phyloP scores from a whole-genome alignment of 108 stramenopile species.

The Heterococcus sp. region DNA sequence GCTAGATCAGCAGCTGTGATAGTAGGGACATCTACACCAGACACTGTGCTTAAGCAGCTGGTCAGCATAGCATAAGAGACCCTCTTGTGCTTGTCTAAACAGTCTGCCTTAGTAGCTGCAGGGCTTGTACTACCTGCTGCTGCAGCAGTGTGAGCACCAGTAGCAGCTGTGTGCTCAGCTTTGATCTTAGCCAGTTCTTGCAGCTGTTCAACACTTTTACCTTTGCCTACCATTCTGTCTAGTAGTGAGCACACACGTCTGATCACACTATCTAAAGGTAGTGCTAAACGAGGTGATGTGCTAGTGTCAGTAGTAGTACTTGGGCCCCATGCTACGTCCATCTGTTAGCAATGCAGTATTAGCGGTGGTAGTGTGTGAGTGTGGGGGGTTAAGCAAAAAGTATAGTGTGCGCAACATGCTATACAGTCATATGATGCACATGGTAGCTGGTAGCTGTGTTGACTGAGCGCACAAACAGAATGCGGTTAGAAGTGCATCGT shows the following conservation, averaged over 20 bases:
- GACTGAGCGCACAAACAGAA: too few relatives aligned
- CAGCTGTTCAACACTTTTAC: background rate
- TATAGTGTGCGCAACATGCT: too few relatives aligned
- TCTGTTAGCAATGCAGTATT: background rate
- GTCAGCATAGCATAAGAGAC: constrained; percentile 8
- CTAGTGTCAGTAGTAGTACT: constrained; percentile 14
- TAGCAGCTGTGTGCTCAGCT: background rate
- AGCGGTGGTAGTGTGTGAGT: background rate
- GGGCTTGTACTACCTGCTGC: background rate
- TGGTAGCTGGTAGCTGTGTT: too few relatives aligned
- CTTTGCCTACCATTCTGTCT: constrained; percentile 26
- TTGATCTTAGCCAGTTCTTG: background rate
- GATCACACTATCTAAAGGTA: constrained; percentile 23
- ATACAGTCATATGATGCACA: too few relatives aligned
- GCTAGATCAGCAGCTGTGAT: constrained; percentile 17
- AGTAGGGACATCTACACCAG: constrained; percentile 4
- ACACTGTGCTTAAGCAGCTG: constrained; percentile 10
- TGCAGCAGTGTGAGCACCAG: too few relatives aligned
- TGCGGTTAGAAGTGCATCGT: too few relatives aligned
- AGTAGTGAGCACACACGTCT: constrained; percentile 23
- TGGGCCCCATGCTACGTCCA: constrained; percentile 34
- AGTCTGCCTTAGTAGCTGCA: constrained; percentile 6
- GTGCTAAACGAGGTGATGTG: constrained; percentile 3
- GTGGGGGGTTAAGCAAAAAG: background rate
- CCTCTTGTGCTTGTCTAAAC: constrained; percentile 20